Percentiles rank a stretch among this genome's conserved stretches.
Evolutionary conservation across 371 early-diverging fungal species (phyloP).

Genomic region (Mortierella sp.): DNA sequence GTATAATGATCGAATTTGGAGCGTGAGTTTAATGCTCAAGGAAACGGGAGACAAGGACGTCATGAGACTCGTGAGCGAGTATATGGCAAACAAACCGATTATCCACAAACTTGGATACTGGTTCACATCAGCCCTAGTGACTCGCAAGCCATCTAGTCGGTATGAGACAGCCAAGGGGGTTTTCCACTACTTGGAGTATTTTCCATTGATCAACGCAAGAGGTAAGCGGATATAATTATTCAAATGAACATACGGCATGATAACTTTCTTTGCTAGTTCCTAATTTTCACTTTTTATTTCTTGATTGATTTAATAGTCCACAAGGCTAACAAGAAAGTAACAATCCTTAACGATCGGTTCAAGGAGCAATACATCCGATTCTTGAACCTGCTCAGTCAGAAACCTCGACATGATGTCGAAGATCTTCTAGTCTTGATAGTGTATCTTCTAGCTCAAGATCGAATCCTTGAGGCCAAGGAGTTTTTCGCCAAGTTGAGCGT

Average conservation of each 20-base stretch:
- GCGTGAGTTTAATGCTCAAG: conserved; percentile 35
- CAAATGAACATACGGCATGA: neutral
- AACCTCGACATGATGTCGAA: conserved; percentile 31
- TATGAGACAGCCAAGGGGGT: neutral
- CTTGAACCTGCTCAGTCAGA: conserved; percentile 59
- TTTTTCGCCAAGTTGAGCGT: conserved; percentile 30
- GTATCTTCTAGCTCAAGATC: conserved; percentile 68
- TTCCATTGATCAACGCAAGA: conserved; percentile 66
- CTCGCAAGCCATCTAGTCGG: conserved; percentile 12
- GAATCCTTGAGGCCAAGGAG: conserved; percentile 63
- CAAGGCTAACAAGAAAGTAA: conserved; percentile 32
- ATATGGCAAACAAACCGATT: conserved; percentile 39
- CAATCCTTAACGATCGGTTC: conserved; percentile 61
- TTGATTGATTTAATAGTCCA: conserved; percentile 35
- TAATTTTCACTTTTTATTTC: conserved; percentile 18
- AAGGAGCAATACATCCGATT: conserved; percentile 60
- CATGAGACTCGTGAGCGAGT: conserved; percentile 33
- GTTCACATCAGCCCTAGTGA: conserved; percentile 62
- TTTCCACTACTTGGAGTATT: conserved; percentile 62
- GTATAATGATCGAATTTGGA: conserved; percentile 45
- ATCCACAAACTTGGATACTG: conserved; percentile 38
- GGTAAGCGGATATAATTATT: conserved; percentile 42
- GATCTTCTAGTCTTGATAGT: conserved; percentile 61
- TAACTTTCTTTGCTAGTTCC: neutral
- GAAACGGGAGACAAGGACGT: neutral